These are phyloP conservation scores for Fusarium compactum DNA, from an alignment of 2,329 filamentous ascomycete genomes.

Conservation along the genomic window DNA sequence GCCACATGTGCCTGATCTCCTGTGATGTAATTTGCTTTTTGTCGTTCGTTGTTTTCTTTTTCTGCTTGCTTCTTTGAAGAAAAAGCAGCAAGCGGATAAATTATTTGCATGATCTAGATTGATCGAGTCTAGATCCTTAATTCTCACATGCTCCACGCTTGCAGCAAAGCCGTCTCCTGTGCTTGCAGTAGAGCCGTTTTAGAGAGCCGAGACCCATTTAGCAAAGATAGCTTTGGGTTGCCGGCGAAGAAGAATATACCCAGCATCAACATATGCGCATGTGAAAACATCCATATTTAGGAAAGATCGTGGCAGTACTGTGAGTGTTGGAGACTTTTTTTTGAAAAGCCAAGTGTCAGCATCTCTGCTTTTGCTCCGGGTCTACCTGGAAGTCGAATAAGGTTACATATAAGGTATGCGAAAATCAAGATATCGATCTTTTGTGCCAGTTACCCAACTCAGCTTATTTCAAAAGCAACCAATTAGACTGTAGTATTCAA, in stretches of 20 bases:
- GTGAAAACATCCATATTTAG: too few relatives aligned
- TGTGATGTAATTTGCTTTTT: background rate
- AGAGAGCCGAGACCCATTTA: background rate
- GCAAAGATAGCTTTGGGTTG: too few relatives aligned
- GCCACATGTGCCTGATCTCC: background rate
- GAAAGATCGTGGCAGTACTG: background rate
- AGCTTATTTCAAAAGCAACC: too few relatives aligned
- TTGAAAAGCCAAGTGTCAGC: too few relatives aligned
- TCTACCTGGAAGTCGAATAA: rapidly evolving
- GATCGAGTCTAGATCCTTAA: background rate
- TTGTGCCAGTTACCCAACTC: too few relatives aligned
- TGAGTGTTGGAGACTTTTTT: too few relatives aligned
- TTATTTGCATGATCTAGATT: background rate
- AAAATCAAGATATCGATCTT: background rate
- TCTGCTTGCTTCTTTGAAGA: background rate
- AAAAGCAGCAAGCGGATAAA: background rate
- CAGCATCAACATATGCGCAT: too few relatives aligned
- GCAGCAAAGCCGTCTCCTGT: background rate
- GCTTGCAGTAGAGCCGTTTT: background rate
- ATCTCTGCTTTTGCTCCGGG: too few relatives aligned
- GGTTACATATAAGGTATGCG: background rate
- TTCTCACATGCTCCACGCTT: background rate
- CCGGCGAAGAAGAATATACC: rapidly evolving
- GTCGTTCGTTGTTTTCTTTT: background rate
- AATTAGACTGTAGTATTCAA: background rate